Conservation (phyloP, 805 yeast species). For the Candida ulmi region DNA sequence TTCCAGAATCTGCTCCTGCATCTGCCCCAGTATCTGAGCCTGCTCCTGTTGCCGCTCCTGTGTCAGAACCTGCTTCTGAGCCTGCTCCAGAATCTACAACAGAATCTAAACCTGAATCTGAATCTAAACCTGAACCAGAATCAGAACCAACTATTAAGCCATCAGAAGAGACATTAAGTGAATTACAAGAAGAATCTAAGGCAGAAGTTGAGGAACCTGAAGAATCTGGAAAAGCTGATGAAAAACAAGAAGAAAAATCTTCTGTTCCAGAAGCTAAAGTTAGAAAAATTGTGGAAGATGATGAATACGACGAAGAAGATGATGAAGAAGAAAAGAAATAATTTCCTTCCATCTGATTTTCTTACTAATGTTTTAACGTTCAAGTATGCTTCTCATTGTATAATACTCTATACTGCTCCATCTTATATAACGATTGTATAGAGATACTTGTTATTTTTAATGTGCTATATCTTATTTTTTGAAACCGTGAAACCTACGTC, state of each 20-base stretch:
- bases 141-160: slow-evolving; percentile 1
- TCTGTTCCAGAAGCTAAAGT: slow-evolving; percentile 27
- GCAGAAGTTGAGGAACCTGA: slow-evolving; percentile 5
- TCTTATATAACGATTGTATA: too few species aligned
- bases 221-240: background rate
- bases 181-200: slow-evolving; percentile 2
- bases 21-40: too few species aligned
- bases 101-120: too few species aligned
- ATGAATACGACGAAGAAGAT: slow-evolving; percentile 32
- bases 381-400: background rate
- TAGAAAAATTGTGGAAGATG: slow-evolving; percentile 35
- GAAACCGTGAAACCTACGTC: too few species aligned
- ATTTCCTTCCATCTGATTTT: background rate
- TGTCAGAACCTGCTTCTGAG: background rate
- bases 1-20: too few species aligned
- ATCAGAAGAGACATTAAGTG: background rate
- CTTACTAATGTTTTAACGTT: background rate
- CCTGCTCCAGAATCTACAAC: background rate
- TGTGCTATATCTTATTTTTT: too few species aligned
- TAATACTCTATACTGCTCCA: background rate
- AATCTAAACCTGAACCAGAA: background rate
- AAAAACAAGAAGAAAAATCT: slow-evolving; percentile 1
- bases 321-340: slow-evolving; percentile 27
- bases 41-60: too few species aligned
- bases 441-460: too few species aligned